Conservation (phyloP, 2,329 filamentous ascomycete genomes). For the Diaporthe australafricana region DNA sequence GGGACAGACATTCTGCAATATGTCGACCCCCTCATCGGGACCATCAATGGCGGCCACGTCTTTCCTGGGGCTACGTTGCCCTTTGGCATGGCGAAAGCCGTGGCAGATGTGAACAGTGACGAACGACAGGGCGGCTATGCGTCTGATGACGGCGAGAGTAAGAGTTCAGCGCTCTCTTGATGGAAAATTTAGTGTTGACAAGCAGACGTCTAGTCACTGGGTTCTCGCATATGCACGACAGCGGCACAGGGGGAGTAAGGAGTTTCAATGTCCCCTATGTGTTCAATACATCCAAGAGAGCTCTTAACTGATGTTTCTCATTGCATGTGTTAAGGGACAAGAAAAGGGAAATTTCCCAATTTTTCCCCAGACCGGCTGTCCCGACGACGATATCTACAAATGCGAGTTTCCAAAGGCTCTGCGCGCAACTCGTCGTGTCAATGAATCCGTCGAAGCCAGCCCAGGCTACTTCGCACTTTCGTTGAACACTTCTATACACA, state of each 20-base stretch:
- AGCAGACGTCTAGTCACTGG: constrained; percentile 41
- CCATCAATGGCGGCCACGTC: constrained; percentile 45
- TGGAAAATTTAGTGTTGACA: background rate
- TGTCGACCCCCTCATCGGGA: constrained; percentile 45
- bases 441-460: constrained; percentile 56
- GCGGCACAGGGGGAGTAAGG: constrained; percentile 49
- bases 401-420: constrained; percentile 60
- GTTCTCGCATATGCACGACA: constrained; percentile 48
- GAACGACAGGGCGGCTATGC: constrained; percentile 45
- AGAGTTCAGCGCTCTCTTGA: background rate
- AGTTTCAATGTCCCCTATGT: background rate
- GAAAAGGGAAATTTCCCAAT: constrained; percentile 51
- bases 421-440: constrained; percentile 55
- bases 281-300: background rate
- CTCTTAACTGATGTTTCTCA: background rate
- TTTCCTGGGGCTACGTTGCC: constrained; percentile 46
- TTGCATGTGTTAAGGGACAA: constrained; percentile 34
- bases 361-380: constrained; percentile 49
- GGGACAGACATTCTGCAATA: constrained; percentile 16
- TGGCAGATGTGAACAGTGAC: constrained; percentile 42
- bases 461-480: constrained; percentile 64
- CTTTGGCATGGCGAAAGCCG: constrained; percentile 46
- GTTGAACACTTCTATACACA: constrained; percentile 58
- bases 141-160: constrained; percentile 42
- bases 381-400: constrained; percentile 47